Conservation (phyloP, 2,329 filamentous ascomycete species). For the Coniosporium tulheliwenetii region DNA sequence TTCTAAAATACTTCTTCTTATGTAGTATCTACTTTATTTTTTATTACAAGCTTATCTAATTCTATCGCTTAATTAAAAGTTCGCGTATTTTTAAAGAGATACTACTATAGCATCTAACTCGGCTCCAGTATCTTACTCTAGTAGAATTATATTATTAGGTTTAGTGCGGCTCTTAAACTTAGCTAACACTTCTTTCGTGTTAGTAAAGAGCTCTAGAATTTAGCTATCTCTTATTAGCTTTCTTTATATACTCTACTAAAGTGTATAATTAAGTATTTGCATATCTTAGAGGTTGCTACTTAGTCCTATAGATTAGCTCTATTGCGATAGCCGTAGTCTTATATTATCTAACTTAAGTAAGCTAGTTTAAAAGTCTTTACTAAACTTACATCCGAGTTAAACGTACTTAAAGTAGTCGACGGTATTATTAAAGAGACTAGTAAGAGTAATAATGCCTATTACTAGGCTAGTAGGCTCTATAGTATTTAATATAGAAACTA, state of each 20-base stretch:
- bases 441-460: slow-evolving; percentile 2
- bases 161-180: slow-evolving; percentile 7
- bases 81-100: slow-evolving; percentile 12
- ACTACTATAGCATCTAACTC: slow-evolving; percentile 8
- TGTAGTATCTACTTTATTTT: slow-evolving; percentile 14
- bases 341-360: slow-evolving; percentile 15
- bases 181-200: slow-evolving; percentile 10
- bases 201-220: slow-evolving; percentile 11
- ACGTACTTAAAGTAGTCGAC: slow-evolving; percentile 14
- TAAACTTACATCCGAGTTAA: slow-evolving; percentile 13
- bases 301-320: slow-evolving; percentile 13
- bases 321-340: slow-evolving; percentile 14
- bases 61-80: slow-evolving; percentile 13
- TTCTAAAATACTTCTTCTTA: slow-evolving; percentile 12
- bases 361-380: slow-evolving; percentile 10
- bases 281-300: slow-evolving; percentile 4
- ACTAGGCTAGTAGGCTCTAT: slow-evolving; percentile 1
- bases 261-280: neutral
- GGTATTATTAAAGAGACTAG: slow-evolving; percentile 8
- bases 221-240: slow-evolving; percentile 7
- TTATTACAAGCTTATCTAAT: slow-evolving; percentile 7
- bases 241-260: slow-evolving; percentile 4
- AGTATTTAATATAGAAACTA: neutral
- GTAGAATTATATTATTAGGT: slow-evolving; percentile 3
- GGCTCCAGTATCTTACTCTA: slow-evolving; percentile 5